phyloP scores from a whole-genome alignment of 352 stramenopile species.

The Thraustochytrium striatum region DNA sequence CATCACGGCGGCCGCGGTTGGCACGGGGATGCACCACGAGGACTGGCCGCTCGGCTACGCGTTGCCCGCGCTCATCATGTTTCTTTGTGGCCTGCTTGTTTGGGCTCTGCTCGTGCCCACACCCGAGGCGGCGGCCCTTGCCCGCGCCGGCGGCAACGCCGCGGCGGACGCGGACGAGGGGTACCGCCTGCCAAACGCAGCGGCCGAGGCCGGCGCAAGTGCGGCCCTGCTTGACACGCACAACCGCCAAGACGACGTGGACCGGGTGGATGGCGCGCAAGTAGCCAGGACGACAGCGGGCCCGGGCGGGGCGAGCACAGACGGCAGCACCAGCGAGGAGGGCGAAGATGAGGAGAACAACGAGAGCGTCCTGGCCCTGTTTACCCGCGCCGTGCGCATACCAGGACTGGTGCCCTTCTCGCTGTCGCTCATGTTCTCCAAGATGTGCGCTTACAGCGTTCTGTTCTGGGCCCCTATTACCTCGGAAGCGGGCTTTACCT shows the following conservation, averaged over 20 bases:
- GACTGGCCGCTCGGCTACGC: constrained; percentile 47
- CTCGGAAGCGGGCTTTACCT: constrained; percentile 40
- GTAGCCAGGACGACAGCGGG: neutral
- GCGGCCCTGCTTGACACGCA: neutral
- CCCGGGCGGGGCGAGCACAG: neutral
- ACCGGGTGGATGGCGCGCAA: neutral
- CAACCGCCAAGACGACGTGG: neutral
- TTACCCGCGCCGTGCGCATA: constrained; percentile 41
- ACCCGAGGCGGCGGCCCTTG: constrained; percentile 11
- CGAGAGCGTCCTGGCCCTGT: constrained; percentile 5
- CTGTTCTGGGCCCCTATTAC: constrained; percentile 54
- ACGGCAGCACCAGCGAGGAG: neutral
- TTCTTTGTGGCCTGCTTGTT: constrained; percentile 12
- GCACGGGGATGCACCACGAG: constrained; percentile 30
- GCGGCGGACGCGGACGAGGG: no score
- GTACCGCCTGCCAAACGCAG: no score
- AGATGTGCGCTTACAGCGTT: constrained; percentile 54
- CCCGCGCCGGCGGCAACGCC: no score
- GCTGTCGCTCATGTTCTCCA: constrained; percentile 53
- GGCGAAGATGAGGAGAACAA: neutral
- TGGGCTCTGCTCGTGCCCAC: constrained; percentile 39
- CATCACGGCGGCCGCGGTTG: constrained; percentile 2
- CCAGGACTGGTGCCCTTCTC: constrained; percentile 50
- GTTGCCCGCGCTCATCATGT: constrained; percentile 41
- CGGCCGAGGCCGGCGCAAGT: no score